Evolutionary conservation across 139 green algal species (phyloP), one percentile per base, ranked within the genome.

Genomic region (Chlorella ohadii): DNA sequence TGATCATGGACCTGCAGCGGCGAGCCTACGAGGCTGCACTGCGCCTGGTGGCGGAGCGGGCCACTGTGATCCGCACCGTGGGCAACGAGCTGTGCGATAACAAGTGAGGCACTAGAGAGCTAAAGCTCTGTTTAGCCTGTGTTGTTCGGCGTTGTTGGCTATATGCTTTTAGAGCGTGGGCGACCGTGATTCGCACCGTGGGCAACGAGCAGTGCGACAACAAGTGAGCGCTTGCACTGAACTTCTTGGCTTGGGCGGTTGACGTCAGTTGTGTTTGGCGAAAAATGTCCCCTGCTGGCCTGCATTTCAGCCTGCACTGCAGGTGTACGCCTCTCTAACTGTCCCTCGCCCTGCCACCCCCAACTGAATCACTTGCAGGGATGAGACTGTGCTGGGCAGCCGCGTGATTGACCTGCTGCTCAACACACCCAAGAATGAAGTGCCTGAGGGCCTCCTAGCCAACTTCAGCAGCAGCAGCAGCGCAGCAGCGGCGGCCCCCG

Each of bases 321-420:
- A n/a, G n/a, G n/a, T n/a, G n/a, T n/a, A n/a, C n/a, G n/a, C n/a
- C n/a, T n/a, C n/a, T n/a, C n/a, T n/a, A n/a, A n/a, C n/a, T n/a
- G n/a, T n/a, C n/a, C n/a, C n/a, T n/a, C n/a, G n/a, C n/a, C n/a
- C n/a, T n/a, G n/a, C n/a, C n/a, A n/a, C n/a, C n/a, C n/a, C n/a
- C 28, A 2, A 19, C 72, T 20, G 11, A 23, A 9, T 59, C 0
- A 39, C 6, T 5, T 85, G 38, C 80, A 78, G 56, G 19, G 76
- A 85, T 51, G 90, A 93, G 64, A 91, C 72, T 5, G 85, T 94
- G 66, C 41, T 84, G 55, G 90, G 89, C n/a, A 38, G 39, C 23
- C 79, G 84, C 16, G 81, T 94, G n/a, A 78, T 94, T 34, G 81
- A 93, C 25, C 78, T 93, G 59, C 73, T 93, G 57, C 28, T 81